Base-by-base conservation (phyloP, 1,139 yeast species). In the Blastobotrys elegans region DNA sequence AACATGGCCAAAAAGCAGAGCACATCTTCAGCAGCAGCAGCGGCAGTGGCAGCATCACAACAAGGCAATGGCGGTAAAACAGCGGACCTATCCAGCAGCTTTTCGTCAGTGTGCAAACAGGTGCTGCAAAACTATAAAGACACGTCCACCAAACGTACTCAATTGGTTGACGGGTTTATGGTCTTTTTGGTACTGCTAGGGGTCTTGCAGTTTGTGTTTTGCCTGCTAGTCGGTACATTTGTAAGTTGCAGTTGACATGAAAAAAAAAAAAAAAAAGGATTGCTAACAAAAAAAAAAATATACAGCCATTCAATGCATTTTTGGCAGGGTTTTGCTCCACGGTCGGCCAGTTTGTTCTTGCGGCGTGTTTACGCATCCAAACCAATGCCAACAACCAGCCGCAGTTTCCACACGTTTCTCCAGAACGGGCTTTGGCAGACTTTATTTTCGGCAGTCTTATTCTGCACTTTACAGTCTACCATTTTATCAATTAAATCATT, bases 301-400 rank as follows among this genome's bases (percentile, higher is more conserved):
- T 2, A n/a, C 43, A 69, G 71, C 99, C 99, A 18, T 92, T 94
- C 76, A 92, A 92, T 68, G 97, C 97, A 29, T 92, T 92, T 63
- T 74, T 92, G 52, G 94, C 96, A 24, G 98, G 98, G 0, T 92
- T 92, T 63, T 79, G 85, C 50, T 74, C 89, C 34, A 87, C 97
- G 51, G 97, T 92, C 49, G 97, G 96, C 14, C 98, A 94, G 67
- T 92, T 94, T 64, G 97, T 92, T 32, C 76, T 92, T 54, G 78
- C 95, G 14, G 73, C 70, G 20, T 54, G 58, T 34, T 49, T 92
- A 61, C 75, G 98, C 59, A 75, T 90, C 61, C 97, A 90, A 64
- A 72, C 75, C 33, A 69, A 73, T 36, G 62, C 67, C 8, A 65
- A 62, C 22, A 75, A 73, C 53, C 56, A 59, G 32, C 56, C 61